A percentile compares a stretch with the other conserved stretches of the same genome.
Conservation (phyloP, 352 stramenopile species). For the Pythium folliculosum region DNA sequence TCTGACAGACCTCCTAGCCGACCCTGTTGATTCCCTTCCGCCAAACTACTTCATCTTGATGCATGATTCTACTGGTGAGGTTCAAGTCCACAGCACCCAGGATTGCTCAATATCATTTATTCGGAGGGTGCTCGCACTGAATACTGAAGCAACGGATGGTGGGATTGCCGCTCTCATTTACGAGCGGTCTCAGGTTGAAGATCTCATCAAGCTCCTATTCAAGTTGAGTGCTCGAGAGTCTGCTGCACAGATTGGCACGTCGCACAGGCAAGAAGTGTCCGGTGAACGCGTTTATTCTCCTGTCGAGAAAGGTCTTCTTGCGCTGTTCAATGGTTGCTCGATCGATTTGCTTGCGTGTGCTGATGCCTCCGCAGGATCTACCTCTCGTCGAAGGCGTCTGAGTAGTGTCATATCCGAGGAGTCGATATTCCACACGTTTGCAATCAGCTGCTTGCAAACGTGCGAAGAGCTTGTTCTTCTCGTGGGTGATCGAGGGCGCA, state of each 20-base stretch:
- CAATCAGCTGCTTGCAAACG: slow-evolving; percentile 38
- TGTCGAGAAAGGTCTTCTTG: slow-evolving; percentile 21
- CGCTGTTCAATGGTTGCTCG: slow-evolving; percentile 25
- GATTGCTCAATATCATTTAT: slow-evolving; percentile 21
- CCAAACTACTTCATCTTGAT: slow-evolving; percentile 20
- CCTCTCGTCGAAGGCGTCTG: slow-evolving; percentile 3
- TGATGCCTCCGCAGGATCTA: background rate
- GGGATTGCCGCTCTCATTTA: slow-evolving; percentile 9
- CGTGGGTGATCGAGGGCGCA: background rate
- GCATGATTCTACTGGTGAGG: background rate
- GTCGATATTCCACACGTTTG: slow-evolving; percentile 49
- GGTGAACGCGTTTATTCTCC: slow-evolving; percentile 8
- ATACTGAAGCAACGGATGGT: slow-evolving; percentile 16
- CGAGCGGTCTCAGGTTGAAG: slow-evolving; percentile 13
- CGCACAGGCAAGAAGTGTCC: background rate
- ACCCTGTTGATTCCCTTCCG: background rate
- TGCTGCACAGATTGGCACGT: background rate
- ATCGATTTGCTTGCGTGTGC: slow-evolving; percentile 19
- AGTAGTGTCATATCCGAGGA: slow-evolving; percentile 10
- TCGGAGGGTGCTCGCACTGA: slow-evolving; percentile 10
- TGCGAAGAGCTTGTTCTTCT: slow-evolving; percentile 17
- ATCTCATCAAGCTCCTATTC: slow-evolving; percentile 13
- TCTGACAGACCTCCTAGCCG: slow-evolving; percentile 5
- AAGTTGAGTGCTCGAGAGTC: slow-evolving; percentile 17
- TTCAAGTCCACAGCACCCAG: background rate